Evolutionary conservation across 345 rosid genomes (phyloP), one percentile per base, ranked within the genome.

Genomic region (Brassica nigra): DNA sequence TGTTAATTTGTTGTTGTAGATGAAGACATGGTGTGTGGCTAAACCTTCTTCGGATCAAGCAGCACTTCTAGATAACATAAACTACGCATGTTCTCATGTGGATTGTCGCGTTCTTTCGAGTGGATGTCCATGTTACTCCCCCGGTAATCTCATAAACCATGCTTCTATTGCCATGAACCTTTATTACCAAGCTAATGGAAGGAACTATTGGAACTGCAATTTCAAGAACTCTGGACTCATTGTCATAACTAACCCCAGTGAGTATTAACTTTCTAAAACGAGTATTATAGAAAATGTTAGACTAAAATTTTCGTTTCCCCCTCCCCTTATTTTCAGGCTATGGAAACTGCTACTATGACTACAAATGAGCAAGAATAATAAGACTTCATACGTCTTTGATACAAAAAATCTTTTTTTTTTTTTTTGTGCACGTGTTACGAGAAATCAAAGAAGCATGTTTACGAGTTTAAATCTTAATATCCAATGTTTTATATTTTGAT

Each of bases 101-200:
- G 88, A 88, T 55, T 91, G 96, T 79, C 72, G 76, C 4, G 63
- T 88, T 67, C 74, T 91, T 16, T 83, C 76, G 9, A 86, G 30
- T 62, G 92, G 89, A 0, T 79, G 89, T 62, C 84, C 89, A 61
- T 89, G 96, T 75, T 83, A n/a, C 70, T 77, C 76, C 18, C 96
- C 96, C 1, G 80, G 86, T 67, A 89, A 77, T 33, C 83, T 83
- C 61, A 77, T 86, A 2, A 91, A 83, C 83, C 93, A 80, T 66
- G 93, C 96, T 33, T 89, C 96, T 18, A 3, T 88, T 3, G 89
- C 90, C 81, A 91, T 91, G 96, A 88, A 91, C 78, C 88, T 91
- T 59, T 91, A 91, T 74, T 91, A 89, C 84, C 89, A 88, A 73
- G 78, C 90, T 72, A 85, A 77, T 6, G 92, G 93, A 70, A 83